Evolutionary conservation across 2,329 filamentous ascomycete species (phyloP).

Genomic region (Trichoderma sp.): DNA sequence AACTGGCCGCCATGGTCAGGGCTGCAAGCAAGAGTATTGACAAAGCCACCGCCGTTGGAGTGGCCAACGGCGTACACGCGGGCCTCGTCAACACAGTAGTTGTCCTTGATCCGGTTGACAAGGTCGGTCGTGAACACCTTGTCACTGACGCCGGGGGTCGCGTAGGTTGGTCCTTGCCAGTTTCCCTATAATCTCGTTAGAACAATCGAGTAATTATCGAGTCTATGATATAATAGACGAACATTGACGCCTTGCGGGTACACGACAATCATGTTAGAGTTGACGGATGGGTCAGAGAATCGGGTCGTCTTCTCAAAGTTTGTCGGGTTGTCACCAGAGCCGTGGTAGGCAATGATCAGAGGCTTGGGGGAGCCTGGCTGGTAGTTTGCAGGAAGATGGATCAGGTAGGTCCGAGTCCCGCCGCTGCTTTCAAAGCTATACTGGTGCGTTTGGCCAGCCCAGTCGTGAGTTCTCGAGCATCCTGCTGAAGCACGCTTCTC

Average conservation of each 20-base stretch:
- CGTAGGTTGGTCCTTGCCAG: constrained; percentile 44
- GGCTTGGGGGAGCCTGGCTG: constrained; percentile 37
- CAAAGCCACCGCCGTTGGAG: constrained; percentile 49
- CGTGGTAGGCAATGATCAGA: constrained; percentile 51
- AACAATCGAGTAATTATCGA: background rate
- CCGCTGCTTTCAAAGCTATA: constrained; percentile 30
- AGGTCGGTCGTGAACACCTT: constrained; percentile 47
- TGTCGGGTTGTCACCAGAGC: constrained; percentile 39
- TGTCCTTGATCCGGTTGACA: constrained; percentile 39
- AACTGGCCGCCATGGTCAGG: constrained; percentile 39
- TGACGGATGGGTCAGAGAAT: constrained; percentile 43
- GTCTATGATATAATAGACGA: background rate
- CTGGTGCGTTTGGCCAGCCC: constrained; percentile 26
- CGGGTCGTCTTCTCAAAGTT: constrained; percentile 37
- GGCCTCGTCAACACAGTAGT: constrained; percentile 43
- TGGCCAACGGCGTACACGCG: constrained; percentile 46
- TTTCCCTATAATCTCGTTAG: constrained; percentile 30
- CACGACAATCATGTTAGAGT: constrained; percentile 41
- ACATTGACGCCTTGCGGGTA: constrained; percentile 49
- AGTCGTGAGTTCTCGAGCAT: constrained; percentile 27
- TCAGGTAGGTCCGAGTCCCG: constrained; percentile 24
- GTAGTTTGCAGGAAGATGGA: constrained; percentile 35
- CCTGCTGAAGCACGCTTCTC: constrained; percentile 17
- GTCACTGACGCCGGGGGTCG: constrained; percentile 39
- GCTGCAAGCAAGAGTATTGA: constrained; percentile 45